Base-by-base conservation (phyloP, 2,329 filamentous ascomycete species). In the Parastagonospora avenae region DNA sequence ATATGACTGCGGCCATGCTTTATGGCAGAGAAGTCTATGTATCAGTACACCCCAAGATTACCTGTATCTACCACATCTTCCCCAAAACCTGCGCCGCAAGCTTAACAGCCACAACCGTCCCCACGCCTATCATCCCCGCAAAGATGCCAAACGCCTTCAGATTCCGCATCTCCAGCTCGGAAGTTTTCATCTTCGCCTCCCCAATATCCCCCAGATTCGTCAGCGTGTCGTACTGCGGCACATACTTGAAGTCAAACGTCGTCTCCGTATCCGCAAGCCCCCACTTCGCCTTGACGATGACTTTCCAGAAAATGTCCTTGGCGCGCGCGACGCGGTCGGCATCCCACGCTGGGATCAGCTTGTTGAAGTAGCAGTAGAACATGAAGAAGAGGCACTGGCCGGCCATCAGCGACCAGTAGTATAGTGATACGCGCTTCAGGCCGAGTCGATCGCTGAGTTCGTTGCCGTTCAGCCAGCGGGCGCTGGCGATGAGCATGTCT, bases 231-330 rank as follows among this genome's bases (percentile, higher is more conserved):
- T 80, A 79, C 57, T 82, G 75, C 0, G 88, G 87, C 8, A 88
- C 76, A 64, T 88, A 89, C 66, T 91, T 88, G 73, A 92, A 88
- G 15, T 87, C 83, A 64, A 91, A 92, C 8, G 75, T 77, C 1
- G 82, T 84, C 62, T 86, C 80, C 40, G 81, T 77, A 0, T 87
- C 78, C 9, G 73, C 84, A 7, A 92, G 76, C 0, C 86, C 88
- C 48, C 79, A 83, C 46, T 85, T 84, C 48, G 84, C 82, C 49
- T 87, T 79, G n/a, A 87, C 81, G 12, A 89, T 80, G 2, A 88
- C 69, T 14, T 78, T 75, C 68, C 84, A 88, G 55, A 86, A 82
- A 0, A 82, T 71, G 19, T 71, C 75, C 46, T 82, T 80, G 27
- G 82, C 68, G 15, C 76, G 67, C 48, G 73, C 76, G 40, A 87